Conservation (phyloP, 345 rosid species). For the Citropsis articulata region DNA sequence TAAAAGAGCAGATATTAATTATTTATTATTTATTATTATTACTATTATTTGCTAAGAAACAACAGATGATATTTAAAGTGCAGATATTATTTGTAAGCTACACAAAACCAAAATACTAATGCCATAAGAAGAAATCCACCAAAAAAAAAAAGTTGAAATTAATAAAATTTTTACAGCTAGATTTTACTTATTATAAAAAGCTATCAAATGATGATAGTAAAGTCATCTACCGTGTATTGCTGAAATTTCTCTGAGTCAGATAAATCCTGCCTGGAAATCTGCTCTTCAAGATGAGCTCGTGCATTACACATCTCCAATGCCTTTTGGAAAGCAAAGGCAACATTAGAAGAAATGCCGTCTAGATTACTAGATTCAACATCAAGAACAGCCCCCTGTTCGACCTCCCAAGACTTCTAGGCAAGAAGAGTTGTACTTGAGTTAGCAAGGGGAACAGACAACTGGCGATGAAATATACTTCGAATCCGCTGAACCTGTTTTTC, state of each 20-base stretch:
- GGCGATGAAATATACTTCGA: constrained; percentile 72
- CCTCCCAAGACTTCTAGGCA: constrained; percentile 87
- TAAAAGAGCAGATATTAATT: not conserved
- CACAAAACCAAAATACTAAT: not conserved
- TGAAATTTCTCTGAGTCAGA: constrained; percentile 70
- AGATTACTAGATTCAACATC: constrained; percentile 52
- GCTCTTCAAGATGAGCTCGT: constrained; percentile 68
- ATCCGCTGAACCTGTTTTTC: constrained; percentile 63
- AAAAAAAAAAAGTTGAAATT: not conserved
- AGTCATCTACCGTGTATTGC: constrained; percentile 54
- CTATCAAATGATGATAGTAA: not conserved
- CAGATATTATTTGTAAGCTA: not conserved
- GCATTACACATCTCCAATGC: constrained; percentile 65
- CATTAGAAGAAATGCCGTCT: constrained; percentile 57
- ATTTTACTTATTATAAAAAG: not conserved
- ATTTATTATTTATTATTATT: too few relatives aligned
- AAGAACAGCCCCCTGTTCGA: constrained; percentile 58
- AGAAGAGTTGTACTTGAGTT: constrained; percentile 51
- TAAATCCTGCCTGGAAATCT: constrained; percentile 49
- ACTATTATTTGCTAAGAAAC: too few relatives aligned
- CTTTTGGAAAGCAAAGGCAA: constrained; percentile 67
- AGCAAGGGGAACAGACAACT: constrained; percentile 68
- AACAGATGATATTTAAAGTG: not conserved
- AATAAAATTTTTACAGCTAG: not conserved
- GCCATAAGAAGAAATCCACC: constrained; percentile 14